phyloP scores from a whole-genome alignment of 129 eudicot genomes.

The Lonicera japonica region DNA sequence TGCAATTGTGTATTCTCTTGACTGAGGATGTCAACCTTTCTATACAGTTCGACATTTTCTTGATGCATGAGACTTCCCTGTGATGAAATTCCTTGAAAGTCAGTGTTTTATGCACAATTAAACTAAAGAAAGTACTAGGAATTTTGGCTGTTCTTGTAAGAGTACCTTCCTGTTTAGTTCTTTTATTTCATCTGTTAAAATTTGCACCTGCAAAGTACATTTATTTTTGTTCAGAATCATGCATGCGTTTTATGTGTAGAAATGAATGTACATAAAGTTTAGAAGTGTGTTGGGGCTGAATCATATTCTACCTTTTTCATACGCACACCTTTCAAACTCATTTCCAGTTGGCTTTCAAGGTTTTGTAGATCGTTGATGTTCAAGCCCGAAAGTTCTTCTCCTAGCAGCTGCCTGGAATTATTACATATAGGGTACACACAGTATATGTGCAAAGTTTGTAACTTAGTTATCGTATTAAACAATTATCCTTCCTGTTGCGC shows the following conservation, averaged over 20 bases:
- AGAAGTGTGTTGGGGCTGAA: constrained; percentile 2
- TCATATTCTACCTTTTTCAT: constrained; percentile 39
- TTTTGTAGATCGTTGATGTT: constrained; percentile 48
- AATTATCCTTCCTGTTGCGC: too few relatives aligned
- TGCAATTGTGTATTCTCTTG: constrained; percentile 41
- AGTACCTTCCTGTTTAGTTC: constrained; percentile 51
- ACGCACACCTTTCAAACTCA: constrained; percentile 58
- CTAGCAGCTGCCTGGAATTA: constrained; percentile 51
- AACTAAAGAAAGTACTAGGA: background rate
- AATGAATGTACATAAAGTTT: background rate
- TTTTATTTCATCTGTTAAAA: constrained; percentile 43
- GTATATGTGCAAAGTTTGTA: too few relatives aligned
- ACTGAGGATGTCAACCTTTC: constrained; percentile 33
- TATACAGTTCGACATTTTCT: constrained; percentile 61
- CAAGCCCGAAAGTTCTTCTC: constrained; percentile 71
- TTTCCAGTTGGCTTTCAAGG: constrained; percentile 50
- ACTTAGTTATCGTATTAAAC: too few relatives aligned
- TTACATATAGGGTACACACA: background rate
- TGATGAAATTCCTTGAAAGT: constrained; percentile 9
- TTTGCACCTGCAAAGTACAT: constrained; percentile 48
- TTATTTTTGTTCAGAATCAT: constrained; percentile 12
- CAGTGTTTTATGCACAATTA: constrained; percentile 2
- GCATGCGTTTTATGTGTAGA: background rate
- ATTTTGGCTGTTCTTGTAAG: constrained; percentile 2
- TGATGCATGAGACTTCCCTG: constrained; percentile 62